Percentiles rank a stretch among this genome's conserved stretches.
Conservation (phyloP, 108 stramenopile species). For the Ochromonas danica region DNA sequence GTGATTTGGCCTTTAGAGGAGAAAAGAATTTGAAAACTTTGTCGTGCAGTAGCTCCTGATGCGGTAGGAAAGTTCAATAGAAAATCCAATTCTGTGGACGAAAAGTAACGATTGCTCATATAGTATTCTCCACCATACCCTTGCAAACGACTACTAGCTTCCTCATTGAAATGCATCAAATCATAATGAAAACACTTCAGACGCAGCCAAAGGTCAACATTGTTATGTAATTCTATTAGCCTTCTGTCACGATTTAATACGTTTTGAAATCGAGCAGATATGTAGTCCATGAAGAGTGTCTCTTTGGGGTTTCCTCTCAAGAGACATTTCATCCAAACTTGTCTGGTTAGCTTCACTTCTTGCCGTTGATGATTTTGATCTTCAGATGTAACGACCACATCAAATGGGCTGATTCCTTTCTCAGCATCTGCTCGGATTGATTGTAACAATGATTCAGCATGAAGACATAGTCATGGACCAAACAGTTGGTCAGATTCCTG, state of each 20-base stretch:
- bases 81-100: conserved; percentile 15
- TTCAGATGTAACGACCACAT: conserved; percentile 9
- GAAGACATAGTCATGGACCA: conserved; percentile 9
- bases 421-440: conserved; percentile 14
- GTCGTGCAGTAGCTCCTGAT: conserved; percentile 13
- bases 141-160: conserved; percentile 15
- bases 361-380: background rate
- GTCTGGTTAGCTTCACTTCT: conserved; percentile 15
- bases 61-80: conserved; percentile 9
- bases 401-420: conserved; percentile 1
- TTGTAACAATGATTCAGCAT: conserved; percentile 17
- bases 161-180: conserved; percentile 16
- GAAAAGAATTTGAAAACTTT: conserved; percentile 10
- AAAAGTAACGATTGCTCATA: conserved; percentile 17
- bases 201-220: conserved; percentile 1
- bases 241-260: conserved; percentile 6
- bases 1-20: conserved; percentile 10
- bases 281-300: background rate
- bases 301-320: conserved; percentile 10
- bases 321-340: conserved; percentile 6
- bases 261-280: background rate
- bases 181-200: conserved; percentile 17
- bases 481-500: conserved; percentile 5
- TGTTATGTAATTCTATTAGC: background rate
- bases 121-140: conserved; percentile 15